These are phyloP conservation scores for Entelexis sorbosivorans DNA, from an alignment of 1,139 yeast genomes.

Conservation along the genomic window DNA sequence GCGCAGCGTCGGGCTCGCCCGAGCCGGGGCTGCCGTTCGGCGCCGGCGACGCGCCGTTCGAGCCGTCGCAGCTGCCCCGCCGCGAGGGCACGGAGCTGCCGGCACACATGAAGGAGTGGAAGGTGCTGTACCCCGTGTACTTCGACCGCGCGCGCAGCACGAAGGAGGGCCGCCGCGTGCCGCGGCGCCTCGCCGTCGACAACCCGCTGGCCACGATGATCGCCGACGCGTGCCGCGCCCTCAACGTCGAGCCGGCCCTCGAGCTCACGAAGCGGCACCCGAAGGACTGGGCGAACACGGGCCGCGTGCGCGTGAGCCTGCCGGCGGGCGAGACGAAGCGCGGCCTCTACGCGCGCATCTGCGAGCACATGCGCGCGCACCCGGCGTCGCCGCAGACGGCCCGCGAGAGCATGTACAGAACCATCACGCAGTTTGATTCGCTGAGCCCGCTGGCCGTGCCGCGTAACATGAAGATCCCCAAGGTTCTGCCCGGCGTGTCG, in stretches of 20 bases:
- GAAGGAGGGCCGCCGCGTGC: slow-evolving; percentile 74
- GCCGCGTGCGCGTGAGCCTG: slow-evolving; percentile 64
- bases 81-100: slow-evolving; percentile 35
- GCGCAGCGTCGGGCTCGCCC: slow-evolving; percentile 9
- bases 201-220: slow-evolving; percentile 82
- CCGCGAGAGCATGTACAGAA: slow-evolving; percentile 34
- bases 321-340: slow-evolving; percentile 42
- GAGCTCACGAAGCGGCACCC: slow-evolving; percentile 81
- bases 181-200: slow-evolving; percentile 53
- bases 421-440: slow-evolving; percentile 39
- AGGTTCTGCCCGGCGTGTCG: slow-evolving; percentile 76
- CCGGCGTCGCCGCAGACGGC: slow-evolving; percentile 64
- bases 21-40: background rate
- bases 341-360: slow-evolving; percentile 49
- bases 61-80: background rate
- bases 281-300: slow-evolving; percentile 95
- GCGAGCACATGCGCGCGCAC: slow-evolving; percentile 50
- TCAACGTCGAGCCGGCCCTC: slow-evolving; percentile 32
- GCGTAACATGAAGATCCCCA: slow-evolving; percentile 73
- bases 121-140: slow-evolving; percentile 79
- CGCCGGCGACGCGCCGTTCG: background rate
- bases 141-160: slow-evolving; percentile 71
- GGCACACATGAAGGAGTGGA: slow-evolving; percentile 55
- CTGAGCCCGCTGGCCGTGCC: slow-evolving; percentile 65
- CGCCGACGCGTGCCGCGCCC: slow-evolving; percentile 49